Evolutionary conservation across 768 basidiomycete species (phyloP).

Genomic region (Auricularia cornea): DNA sequence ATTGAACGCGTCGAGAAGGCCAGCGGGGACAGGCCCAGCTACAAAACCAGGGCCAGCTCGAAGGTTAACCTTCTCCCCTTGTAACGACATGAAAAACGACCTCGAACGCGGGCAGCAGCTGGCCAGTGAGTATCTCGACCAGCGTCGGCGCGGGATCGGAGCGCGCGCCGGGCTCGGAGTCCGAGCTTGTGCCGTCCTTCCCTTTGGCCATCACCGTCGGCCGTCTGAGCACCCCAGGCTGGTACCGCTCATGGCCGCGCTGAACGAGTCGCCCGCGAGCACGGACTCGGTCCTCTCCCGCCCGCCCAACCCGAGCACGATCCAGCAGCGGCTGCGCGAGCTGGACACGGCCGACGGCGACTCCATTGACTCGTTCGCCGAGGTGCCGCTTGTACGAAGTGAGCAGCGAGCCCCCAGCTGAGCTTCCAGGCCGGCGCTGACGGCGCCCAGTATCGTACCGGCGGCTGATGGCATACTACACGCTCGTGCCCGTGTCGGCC

Average conservation of each 20-base stretch:
- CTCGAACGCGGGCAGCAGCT: background rate
- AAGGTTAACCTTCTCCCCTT: too few species aligned
- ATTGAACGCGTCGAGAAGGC: background rate
- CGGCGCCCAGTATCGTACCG: constrained; percentile 58
- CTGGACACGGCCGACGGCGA: background rate
- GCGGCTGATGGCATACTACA: constrained; percentile 46
- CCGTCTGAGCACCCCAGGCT: background rate
- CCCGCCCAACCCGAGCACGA: background rate
- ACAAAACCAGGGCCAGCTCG: background rate
- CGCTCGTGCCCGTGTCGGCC: constrained; percentile 47
- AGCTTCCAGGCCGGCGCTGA: background rate
- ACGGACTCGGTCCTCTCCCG: background rate
- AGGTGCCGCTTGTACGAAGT: background rate
- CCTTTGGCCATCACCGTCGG: background rate
- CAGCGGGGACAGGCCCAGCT: background rate
- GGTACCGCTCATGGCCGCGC: background rate
- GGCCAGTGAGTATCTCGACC: background rate
- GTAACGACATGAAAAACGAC: background rate
- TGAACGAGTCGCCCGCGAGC: background rate
- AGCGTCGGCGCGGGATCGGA: background rate
- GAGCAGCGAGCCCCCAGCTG: too few species aligned
- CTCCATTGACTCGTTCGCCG: background rate
- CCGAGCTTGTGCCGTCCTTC: too few species aligned
- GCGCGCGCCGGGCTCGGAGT: too few species aligned
- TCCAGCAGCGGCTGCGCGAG: background rate